phyloP scores from a whole-genome alignment of 805 yeast genomes.

The Yamadazyma kitorensis region DNA sequence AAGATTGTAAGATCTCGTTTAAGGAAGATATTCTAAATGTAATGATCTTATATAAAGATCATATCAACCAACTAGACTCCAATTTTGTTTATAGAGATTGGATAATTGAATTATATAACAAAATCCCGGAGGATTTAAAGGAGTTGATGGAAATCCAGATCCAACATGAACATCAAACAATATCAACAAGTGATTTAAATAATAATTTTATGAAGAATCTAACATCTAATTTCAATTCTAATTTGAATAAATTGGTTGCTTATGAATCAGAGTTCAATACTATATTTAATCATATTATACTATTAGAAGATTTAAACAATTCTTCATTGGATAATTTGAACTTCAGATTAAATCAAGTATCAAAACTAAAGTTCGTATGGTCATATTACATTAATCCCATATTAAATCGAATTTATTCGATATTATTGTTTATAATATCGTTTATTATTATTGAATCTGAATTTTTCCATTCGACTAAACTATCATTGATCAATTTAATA shows the following conservation, averaged over 20 bases:
- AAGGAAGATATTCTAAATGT: conserved; percentile 64
- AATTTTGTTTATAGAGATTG: conserved; percentile 54
- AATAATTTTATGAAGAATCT: conserved; percentile 48
- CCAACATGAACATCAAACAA: conserved; percentile 15
- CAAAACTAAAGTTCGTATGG: conserved; percentile 34
- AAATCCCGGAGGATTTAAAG: conserved; percentile 39
- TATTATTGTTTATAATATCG: conserved; percentile 43
- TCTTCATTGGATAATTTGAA: conserved; percentile 18
- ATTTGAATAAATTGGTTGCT: conserved; percentile 52
- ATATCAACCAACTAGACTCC: conserved; percentile 25
- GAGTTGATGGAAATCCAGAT: conserved; percentile 31
- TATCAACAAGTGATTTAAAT: conserved; percentile 34
- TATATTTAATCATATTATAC: conserved; percentile 46
- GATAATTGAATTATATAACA: conserved; percentile 56
- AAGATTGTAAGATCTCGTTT: conserved; percentile 60
- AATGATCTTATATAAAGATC: conserved; percentile 46
- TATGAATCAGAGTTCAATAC: conserved; percentile 55
- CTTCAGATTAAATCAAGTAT: conserved; percentile 19
- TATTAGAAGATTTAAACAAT: conserved; percentile 57
- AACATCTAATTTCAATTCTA: conserved; percentile 49
- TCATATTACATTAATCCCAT: conserved; percentile 47
- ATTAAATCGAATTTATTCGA: conserved; percentile 41
- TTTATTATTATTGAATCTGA: conserved; percentile 69
- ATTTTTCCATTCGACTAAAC: conserved; percentile 62
- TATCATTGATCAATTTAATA: conserved; percentile 58